phyloP scores from a whole-genome alignment of 1,284 basidiomycete genomes.

The Moesziomyces parantarcticus region DNA sequence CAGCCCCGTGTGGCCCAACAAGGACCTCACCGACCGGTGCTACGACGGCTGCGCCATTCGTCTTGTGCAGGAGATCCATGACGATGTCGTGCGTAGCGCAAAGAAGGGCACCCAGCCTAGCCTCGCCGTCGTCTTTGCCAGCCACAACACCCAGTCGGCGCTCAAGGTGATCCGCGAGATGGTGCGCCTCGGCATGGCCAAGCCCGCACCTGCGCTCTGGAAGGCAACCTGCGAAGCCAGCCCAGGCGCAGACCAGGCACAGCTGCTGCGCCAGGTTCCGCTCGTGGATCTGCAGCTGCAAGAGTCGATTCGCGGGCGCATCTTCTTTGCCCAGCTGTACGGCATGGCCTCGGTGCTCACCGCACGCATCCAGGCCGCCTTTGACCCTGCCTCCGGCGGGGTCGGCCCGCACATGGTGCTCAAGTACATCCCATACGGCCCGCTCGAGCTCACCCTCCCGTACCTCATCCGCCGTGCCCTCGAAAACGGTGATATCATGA shows the following conservation, averaged over 20 bases:
- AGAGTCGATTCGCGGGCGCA: conserved; percentile 75
- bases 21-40: conserved; percentile 79
- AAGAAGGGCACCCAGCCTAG: conserved; percentile 66
- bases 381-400: conserved; percentile 79
- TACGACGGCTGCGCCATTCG: conserved; percentile 78
- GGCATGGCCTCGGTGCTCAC: conserved; percentile 82
- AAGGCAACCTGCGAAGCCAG: conserved; percentile 29
- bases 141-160: conserved; percentile 82
- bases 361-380: conserved; percentile 73
- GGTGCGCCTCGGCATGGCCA: conserved; percentile 74
- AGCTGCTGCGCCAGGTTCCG: conserved; percentile 24
- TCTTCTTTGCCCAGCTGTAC: conserved; percentile 84
- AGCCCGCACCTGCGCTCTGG: conserved; percentile 31
- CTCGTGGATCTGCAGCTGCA: conserved; percentile 66
- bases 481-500: conserved; percentile 80
- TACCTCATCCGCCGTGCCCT: conserved; percentile 79
- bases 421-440: conserved; percentile 64
- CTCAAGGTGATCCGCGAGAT: conserved; percentile 76
- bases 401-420: conserved; percentile 66
- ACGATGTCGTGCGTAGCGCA: conserved; percentile 30
- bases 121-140: conserved; percentile 83
- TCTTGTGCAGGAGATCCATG: conserved; percentile 75
- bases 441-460: conserved; percentile 74
- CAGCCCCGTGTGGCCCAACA: conserved; percentile 71
- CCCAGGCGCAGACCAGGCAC: conserved; percentile 1